These are phyloP conservation scores for Cladosporium austrohemisphaericum DNA, from an alignment of 2,329 filamentous ascomycete genomes.

Conservation along the genomic window DNA sequence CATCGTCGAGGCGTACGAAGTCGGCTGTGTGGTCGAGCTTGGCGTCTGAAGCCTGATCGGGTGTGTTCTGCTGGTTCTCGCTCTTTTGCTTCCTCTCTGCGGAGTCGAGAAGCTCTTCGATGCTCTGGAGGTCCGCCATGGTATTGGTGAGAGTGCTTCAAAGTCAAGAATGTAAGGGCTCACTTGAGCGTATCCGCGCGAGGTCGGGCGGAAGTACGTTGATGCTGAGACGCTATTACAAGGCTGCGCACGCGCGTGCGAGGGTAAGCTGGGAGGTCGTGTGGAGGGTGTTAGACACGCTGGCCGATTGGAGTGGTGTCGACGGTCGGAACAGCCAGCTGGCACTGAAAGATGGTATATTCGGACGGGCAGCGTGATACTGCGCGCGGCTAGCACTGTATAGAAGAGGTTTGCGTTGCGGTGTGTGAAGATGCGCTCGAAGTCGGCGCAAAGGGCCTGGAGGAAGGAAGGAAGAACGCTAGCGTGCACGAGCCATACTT, in stretches of 20 bases:
- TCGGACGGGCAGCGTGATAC: not conserved
- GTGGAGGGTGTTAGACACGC: constrained; percentile 1
- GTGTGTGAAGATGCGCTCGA: not conserved
- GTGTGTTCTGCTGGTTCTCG: constrained; percentile 12
- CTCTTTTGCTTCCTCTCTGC: constrained; percentile 17
- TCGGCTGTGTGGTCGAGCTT: constrained; percentile 12
- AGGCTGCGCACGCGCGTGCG: not conserved
- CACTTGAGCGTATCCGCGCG: constrained; percentile 11
- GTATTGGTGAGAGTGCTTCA: constrained; percentile 13
- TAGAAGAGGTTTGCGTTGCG: not conserved
- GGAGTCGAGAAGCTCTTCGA: constrained; percentile 86
- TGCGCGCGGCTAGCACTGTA: not conserved
- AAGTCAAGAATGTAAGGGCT: constrained; percentile 9
- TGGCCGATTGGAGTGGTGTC: not conserved
- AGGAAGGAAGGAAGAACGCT: too few relatives aligned
- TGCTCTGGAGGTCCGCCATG: constrained; percentile 35
- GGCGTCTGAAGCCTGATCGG: not conserved
- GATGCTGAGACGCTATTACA: not conserved
- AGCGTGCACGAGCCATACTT: too few relatives aligned
- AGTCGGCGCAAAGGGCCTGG: too few relatives aligned
- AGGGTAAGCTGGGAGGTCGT: constrained; percentile 10
- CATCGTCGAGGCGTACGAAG: constrained; percentile 7
- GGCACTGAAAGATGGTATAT: not conserved
- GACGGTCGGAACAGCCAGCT: not conserved
- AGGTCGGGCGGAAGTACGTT: constrained; percentile 1